These are phyloP conservation scores for Purpureocillium lavendulum DNA, from an alignment of 2,329 filamentous ascomycete species.

Conservation along the genomic window DNA sequence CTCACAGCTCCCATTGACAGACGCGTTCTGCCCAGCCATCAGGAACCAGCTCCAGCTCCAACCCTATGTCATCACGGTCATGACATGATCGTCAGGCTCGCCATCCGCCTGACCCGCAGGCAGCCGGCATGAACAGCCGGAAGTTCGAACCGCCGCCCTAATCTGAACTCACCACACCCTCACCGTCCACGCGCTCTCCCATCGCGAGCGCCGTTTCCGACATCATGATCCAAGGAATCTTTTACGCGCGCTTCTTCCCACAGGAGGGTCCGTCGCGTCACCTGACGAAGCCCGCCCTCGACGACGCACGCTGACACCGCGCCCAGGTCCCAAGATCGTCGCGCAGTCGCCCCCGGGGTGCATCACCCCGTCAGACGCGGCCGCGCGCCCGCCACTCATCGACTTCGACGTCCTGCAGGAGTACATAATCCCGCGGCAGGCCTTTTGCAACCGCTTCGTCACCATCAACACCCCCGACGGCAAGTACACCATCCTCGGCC, in stretches of 20 bases:
- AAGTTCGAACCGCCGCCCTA: no score
- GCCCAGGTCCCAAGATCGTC: constrained; percentile 51
- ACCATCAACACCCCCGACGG: constrained; percentile 64
- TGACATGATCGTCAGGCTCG: no score
- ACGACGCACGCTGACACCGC: no score
- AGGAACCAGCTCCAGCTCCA: no score
- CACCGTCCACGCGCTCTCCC: background rate
- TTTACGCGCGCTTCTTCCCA: constrained; percentile 61
- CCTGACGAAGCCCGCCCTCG: background rate
- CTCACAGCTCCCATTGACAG: no score
- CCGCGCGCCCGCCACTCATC: constrained; percentile 52
- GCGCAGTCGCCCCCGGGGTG: constrained; percentile 55
- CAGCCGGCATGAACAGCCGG: no score
- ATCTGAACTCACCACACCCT: background rate
- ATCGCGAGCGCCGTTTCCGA: background rate
- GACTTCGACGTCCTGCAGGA: constrained; percentile 81
- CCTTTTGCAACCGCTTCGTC: constrained; percentile 88
- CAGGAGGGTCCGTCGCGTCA: constrained; percentile 46
- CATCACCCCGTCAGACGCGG: constrained; percentile 38
- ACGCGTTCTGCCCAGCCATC: no score
- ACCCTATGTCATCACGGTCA: no score
- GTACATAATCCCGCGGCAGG: constrained; percentile 90
- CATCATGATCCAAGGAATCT: constrained; percentile 62
- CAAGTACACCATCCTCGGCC: constrained; percentile 72
- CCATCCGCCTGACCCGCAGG: no score